Evolutionary conservation across 768 basidiomycete species (phyloP).

Genomic region (Harrya chromipes): DNA sequence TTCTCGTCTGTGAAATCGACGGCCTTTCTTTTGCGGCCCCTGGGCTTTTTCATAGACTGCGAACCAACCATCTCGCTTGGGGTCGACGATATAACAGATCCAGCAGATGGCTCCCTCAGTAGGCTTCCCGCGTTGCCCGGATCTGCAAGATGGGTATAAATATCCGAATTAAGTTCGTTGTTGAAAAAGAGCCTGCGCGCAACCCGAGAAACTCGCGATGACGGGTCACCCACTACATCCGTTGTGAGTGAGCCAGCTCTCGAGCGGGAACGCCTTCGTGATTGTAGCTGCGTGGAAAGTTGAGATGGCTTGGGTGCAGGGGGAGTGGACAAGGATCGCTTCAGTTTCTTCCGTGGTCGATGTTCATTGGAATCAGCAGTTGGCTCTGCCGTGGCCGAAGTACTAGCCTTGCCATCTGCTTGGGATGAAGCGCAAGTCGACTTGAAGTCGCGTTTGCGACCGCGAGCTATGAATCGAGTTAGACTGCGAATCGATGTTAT

Average conservation of each 20-base stretch:
- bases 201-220: constrained; percentile 21
- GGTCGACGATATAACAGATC: constrained; percentile 2
- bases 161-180: constrained; percentile 20
- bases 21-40: constrained; percentile 14
- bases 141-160: constrained; percentile 29
- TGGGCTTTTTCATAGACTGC: constrained; percentile 7
- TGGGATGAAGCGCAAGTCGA: background rate
- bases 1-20: constrained; percentile 19
- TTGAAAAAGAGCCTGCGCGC: constrained; percentile 18
- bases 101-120: constrained; percentile 4
- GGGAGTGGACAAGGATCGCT: constrained; percentile 20
- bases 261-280: constrained; percentile 16
- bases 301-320: constrained; percentile 11
- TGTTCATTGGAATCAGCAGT: constrained; percentile 1
- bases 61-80: background rate
- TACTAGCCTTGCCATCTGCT: background rate
- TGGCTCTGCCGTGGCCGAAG: constrained; percentile 1
- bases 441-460: constrained; percentile 17
- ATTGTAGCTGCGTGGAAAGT: constrained; percentile 3
- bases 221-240: constrained; percentile 1
- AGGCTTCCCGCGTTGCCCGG: constrained; percentile 9
- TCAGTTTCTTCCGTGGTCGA: constrained; percentile 20
- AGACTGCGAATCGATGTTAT: background rate
- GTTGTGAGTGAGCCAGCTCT: constrained; percentile 13
- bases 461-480: constrained; percentile 11